These are phyloP conservation scores for Ceratocystis diversiconidia DNA, from an alignment of 2,329 filamentous ascomycete species.

Conservation along the genomic window DNA sequence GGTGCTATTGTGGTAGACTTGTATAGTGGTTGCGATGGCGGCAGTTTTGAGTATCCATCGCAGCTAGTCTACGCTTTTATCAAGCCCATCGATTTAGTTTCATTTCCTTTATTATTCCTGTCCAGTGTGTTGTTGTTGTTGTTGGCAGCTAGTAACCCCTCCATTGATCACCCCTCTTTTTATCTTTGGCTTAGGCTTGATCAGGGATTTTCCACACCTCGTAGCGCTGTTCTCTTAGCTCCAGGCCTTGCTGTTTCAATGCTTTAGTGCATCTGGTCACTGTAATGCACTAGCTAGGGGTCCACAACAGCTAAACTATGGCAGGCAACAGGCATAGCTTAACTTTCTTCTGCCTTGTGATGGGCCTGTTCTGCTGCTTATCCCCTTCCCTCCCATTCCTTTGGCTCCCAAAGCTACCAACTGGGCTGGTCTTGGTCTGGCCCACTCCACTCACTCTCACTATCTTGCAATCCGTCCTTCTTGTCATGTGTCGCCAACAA, in stretches of 20 bases:
- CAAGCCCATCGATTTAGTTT: no score
- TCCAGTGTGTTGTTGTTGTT: no score
- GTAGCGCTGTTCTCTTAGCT: background rate
- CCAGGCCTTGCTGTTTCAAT: background rate
- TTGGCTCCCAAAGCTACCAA: no score
- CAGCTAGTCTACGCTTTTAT: no score
- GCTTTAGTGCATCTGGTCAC: background rate
- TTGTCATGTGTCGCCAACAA: constrained; percentile 8
- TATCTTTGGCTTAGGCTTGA: background rate
- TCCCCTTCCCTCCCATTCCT: no score
- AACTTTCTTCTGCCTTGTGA: background rate
- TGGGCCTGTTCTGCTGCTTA: background rate
- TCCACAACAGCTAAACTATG: background rate
- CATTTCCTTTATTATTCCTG: no score
- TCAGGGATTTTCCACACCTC: no score
- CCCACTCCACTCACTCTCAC: background rate
- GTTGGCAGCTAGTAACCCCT: no score
- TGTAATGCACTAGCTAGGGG: background rate
- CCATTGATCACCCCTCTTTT: constrained; percentile 3
- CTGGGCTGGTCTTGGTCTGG: background rate
- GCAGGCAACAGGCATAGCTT: background rate
- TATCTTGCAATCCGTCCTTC: constrained; percentile 5
- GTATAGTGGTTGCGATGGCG: no score
- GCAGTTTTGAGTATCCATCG: no score
- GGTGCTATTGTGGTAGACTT: no score